A percentile compares a stretch with the other conserved stretches of the same genome.
phyloP scores from a whole-genome alignment of 192 early-diverging fungal genomes.

The Geranomyces variabilis region DNA sequence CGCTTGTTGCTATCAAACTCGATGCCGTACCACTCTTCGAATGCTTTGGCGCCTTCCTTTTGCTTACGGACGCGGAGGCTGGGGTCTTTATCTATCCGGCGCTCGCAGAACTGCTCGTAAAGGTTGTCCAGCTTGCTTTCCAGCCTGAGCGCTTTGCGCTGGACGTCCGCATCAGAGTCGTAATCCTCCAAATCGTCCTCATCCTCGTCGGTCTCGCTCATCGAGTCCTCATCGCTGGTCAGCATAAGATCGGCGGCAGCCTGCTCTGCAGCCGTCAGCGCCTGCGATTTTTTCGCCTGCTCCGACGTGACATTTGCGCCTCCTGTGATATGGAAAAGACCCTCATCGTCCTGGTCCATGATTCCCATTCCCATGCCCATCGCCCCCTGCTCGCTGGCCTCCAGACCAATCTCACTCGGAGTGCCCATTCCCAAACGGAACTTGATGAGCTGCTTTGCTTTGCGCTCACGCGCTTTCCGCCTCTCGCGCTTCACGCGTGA shows the following conservation, averaged over 20 bases:
- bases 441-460: constrained; percentile 55
- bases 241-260: constrained; percentile 2
- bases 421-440: constrained; percentile 60
- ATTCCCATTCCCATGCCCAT: neutral
- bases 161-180: constrained; percentile 61
- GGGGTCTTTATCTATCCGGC: constrained; percentile 75
- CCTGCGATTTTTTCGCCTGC: constrained; percentile 1
- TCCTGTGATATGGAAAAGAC: constrained; percentile 24
- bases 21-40: constrained; percentile 62
- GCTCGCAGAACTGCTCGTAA: constrained; percentile 73
- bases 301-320: neutral
- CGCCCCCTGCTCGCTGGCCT: constrained; percentile 35
- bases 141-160: constrained; percentile 34
- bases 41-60: constrained; percentile 59
- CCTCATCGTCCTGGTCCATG: constrained; percentile 33
- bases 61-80: constrained; percentile 72
- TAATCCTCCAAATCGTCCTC: constrained; percentile 48
- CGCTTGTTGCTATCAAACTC: constrained; percentile 54
- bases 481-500: constrained; percentile 41
- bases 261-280: constrained; percentile 1
- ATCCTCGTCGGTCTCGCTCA: constrained; percentile 43
- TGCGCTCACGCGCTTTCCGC: constrained; percentile 50
- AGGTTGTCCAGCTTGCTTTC: constrained; percentile 61
- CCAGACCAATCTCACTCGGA: constrained; percentile 55
- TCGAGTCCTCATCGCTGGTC: constrained; percentile 24